phyloP scores from a whole-genome alignment of 2,329 filamentous ascomycete species.

The Juglanconis oblonga region DNA sequence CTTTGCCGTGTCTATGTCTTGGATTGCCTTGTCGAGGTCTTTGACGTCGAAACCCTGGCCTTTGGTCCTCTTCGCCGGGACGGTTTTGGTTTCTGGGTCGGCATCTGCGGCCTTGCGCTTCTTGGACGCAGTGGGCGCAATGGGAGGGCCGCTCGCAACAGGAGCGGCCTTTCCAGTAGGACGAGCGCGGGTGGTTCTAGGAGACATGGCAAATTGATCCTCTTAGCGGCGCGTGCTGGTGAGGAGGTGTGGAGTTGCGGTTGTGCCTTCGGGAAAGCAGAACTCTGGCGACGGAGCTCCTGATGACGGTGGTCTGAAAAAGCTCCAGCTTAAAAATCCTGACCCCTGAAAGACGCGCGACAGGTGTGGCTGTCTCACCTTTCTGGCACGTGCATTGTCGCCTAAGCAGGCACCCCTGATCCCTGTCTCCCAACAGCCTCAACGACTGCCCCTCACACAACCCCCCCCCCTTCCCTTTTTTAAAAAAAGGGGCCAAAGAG shows the following conservation, averaged over 20 bases:
- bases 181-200: conserved; percentile 12
- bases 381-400: background rate
- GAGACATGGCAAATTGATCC: conserved; percentile 12
- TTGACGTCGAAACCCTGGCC: background rate
- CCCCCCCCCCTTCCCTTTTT: too few species aligned
- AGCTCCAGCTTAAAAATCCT: background rate
- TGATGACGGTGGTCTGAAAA: background rate
- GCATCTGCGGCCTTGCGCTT: conserved; percentile 18
- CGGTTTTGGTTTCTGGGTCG: conserved; percentile 1
- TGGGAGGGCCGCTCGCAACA: conserved; percentile 6
- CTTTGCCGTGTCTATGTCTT: background rate
- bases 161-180: conserved; percentile 10
- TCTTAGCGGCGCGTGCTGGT: background rate
- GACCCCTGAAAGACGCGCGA: background rate
- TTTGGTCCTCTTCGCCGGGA: conserved; percentile 6
- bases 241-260: background rate
- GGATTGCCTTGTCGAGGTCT: conserved; percentile 3
- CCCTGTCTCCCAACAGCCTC: background rate
- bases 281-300: background rate
- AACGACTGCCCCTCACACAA: too few species aligned
- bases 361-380: background rate
- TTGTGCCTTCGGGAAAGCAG: background rate
- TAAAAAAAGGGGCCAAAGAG: too few species aligned
- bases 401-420: background rate
- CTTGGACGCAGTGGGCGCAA: conserved; percentile 11